These are phyloP conservation scores for Candida sonorensis DNA, from an alignment of 805 yeast genomes.

Conservation along the genomic window DNA sequence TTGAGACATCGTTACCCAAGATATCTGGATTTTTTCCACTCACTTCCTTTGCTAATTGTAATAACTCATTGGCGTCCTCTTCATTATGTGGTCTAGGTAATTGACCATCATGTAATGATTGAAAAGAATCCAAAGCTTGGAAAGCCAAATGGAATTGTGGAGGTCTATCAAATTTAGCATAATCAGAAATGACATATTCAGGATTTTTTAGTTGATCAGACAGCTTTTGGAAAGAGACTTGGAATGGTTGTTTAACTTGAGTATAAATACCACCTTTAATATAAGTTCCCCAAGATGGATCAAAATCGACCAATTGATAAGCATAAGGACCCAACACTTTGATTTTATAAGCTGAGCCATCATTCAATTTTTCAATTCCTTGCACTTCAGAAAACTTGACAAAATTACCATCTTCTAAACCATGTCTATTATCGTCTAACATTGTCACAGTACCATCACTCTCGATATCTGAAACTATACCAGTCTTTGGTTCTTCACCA, in stretches of 20 bases:
- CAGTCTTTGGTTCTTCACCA: slow-evolving; percentile 88
- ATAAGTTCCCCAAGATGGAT: slow-evolving; percentile 53
- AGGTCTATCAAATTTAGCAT: slow-evolving; percentile 91
- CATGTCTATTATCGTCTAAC: slow-evolving; percentile 88
- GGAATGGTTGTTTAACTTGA: slow-evolving; percentile 81
- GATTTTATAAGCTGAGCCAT: slow-evolving; percentile 66
- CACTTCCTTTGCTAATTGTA: slow-evolving; percentile 53
- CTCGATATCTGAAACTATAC: slow-evolving; percentile 87
- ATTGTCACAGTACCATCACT: slow-evolving; percentile 86
- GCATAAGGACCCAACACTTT: slow-evolving; percentile 94
- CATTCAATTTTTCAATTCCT: slow-evolving; percentile 70
- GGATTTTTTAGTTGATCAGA: slow-evolving; percentile 65
- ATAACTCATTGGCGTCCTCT: slow-evolving; percentile 64
- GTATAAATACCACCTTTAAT: slow-evolving; percentile 83
- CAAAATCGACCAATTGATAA: slow-evolving; percentile 57
- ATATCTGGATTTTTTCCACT: slow-evolving; percentile 49
- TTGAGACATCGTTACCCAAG: slow-evolving; percentile 43
- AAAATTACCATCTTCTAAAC: slow-evolving; percentile 84
- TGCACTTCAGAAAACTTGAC: slow-evolving; percentile 83
- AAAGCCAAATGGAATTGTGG: slow-evolving; percentile 86
- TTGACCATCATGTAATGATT: slow-evolving; percentile 48
- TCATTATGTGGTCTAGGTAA: slow-evolving; percentile 74
- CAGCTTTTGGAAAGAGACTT: slow-evolving; percentile 56
- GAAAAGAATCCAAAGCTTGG: slow-evolving; percentile 79
- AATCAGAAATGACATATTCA: slow-evolving; percentile 76